Percentiles rank a stretch among this genome's conserved stretches.
Conservation (phyloP, 768 basidiomycete genomes). For the Strobilomyces confusus region DNA sequence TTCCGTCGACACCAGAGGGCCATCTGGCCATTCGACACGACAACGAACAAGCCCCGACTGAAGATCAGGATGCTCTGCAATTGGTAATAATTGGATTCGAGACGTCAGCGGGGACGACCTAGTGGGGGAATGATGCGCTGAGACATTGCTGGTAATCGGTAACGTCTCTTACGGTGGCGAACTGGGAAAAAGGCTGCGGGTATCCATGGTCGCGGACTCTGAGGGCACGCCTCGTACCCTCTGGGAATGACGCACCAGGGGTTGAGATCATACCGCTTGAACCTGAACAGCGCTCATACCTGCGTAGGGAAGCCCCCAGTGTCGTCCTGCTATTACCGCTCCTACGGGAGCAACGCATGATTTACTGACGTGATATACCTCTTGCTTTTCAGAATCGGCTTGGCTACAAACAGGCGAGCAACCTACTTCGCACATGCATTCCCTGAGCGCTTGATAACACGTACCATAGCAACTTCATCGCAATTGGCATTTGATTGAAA, state of each 20-base stretch:
- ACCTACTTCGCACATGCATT: neutral
- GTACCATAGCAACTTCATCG: constrained; percentile 73
- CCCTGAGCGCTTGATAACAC: neutral
- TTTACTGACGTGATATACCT: constrained; percentile 45
- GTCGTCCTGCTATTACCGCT: constrained; percentile 45
- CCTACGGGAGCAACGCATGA: constrained; percentile 35
- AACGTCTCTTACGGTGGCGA: constrained; percentile 62
- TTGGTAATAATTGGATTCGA: constrained; percentile 45
- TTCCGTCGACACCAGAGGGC: constrained; percentile 9
- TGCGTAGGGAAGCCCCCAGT: constrained; percentile 97
- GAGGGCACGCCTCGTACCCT: constrained; percentile 6
- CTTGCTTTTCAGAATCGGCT: constrained; percentile 53
- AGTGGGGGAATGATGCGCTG: constrained; percentile 27
- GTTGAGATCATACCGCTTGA: constrained; percentile 97
- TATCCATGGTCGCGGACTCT: constrained; percentile 55
- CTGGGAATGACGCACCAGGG: constrained; percentile 41
- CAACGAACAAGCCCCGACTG: constrained; percentile 26
- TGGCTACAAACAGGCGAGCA: constrained; percentile 71
- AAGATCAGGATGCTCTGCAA: constrained; percentile 50
- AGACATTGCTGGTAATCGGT: constrained; percentile 49
- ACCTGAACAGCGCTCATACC: constrained; percentile 97
- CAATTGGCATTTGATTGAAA: constrained; percentile 78
- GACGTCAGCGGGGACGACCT: constrained; percentile 27
- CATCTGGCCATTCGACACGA: constrained; percentile 12
- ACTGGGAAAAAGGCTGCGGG: constrained; percentile 83